These are phyloP conservation scores for Zychaea mexicana DNA, from an alignment of 371 early-diverging fungal genomes.

Conservation along the genomic window DNA sequence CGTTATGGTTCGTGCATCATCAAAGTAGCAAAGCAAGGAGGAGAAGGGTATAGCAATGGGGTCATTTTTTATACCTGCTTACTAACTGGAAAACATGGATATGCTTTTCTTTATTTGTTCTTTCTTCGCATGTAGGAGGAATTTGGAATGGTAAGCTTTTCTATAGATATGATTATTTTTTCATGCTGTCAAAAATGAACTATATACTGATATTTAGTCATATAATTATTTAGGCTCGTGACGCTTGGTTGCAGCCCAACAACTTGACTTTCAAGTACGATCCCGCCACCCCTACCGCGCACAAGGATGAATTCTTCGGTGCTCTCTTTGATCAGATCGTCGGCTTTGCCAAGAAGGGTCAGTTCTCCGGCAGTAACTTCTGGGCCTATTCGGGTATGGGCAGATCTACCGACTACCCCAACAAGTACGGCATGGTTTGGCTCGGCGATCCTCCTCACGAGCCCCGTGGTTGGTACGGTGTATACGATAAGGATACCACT, in stretches of 20 bases:
- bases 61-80: too few relatives aligned
- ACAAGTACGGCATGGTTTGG: constrained; percentile 38
- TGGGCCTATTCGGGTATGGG: constrained; percentile 51
- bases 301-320: constrained; percentile 51
- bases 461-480: constrained; percentile 47
- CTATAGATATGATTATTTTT: too few relatives aligned
- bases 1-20: too few relatives aligned
- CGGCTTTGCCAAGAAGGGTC: constrained; percentile 20
- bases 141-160: constrained; percentile 53
- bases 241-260: constrained; percentile 37
- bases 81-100: too few relatives aligned
- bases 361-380: constrained; percentile 34
- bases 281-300: constrained; percentile 42
- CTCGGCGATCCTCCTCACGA: constrained; percentile 55
- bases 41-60: too few relatives aligned
- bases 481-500: constrained; percentile 43
- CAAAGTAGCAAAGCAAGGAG: too few relatives aligned
- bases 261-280: constrained; percentile 37
- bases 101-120: too few relatives aligned
- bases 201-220: not conserved
- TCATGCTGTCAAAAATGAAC: not conserved
- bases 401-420: constrained; percentile 34
- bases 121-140: too few relatives aligned
- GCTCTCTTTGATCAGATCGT: constrained; percentile 38
- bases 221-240: constrained; percentile 35